phyloP scores from a whole-genome alignment of 2,329 filamentous ascomycete species.

The Septoria linicola region DNA sequence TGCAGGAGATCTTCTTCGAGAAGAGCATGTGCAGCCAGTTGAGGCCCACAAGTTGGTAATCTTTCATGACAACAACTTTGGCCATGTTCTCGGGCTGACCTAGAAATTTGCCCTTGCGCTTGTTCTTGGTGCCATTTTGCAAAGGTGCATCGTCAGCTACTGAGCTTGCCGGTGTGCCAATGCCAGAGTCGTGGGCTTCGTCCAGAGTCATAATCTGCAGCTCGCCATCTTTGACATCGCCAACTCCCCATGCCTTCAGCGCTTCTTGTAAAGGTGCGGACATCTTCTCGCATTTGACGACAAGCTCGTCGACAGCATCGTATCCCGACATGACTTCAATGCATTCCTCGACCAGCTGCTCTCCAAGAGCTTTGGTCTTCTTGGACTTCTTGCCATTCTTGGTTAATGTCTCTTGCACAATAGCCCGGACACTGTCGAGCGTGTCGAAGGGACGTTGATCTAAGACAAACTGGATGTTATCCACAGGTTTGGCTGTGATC shows the following conservation, averaged over 20 bases:
- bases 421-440: conserved; percentile 64
- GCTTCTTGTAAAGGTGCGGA: conserved; percentile 65
- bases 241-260: conserved; percentile 67
- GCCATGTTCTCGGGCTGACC: conserved; percentile 77
- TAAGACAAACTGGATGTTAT: conserved; percentile 67
- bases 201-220: conserved; percentile 59
- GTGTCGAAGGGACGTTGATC: conserved; percentile 70
- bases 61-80: conserved; percentile 74
- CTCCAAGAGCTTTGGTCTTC: conserved; percentile 56
- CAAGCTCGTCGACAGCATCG: conserved; percentile 78
- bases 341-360: conserved; percentile 65
- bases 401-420: conserved; percentile 53
- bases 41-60: conserved; percentile 89
- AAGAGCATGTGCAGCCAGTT: conserved; percentile 92
- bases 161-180: conserved; percentile 59
- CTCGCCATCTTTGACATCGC: conserved; percentile 59
- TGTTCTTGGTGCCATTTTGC: conserved; percentile 41
- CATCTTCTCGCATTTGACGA: conserved; percentile 70
- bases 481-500: conserved; percentile 71
- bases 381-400: conserved; percentile 55
- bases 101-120: conserved; percentile 49
- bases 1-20: conserved; percentile 75
- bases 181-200: conserved; percentile 62
- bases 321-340: conserved; percentile 76
- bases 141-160: conserved; percentile 33